A percentile compares a stretch with the other conserved stretches of the same genome.
phyloP scores from a whole-genome alignment of 192 early-diverging fungal genomes.

The Coemansia umbellata region DNA sequence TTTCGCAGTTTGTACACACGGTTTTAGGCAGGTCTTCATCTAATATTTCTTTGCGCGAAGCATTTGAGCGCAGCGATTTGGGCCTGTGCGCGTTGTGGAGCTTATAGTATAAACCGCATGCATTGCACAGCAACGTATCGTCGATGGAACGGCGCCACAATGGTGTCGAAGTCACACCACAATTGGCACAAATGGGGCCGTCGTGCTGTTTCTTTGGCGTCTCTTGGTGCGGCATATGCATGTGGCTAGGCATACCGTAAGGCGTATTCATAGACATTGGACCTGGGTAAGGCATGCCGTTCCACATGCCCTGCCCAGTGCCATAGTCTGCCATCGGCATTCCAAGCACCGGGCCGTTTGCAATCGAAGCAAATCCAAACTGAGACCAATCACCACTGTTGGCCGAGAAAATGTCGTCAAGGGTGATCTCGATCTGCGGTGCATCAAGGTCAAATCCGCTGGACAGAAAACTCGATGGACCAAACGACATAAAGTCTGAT shows the following conservation, averaged over 20 bases:
- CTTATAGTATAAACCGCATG: conserved; percentile 95
- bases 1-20: conserved; percentile 76
- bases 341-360: conserved; percentile 22
- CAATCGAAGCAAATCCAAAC: conserved; percentile 40
- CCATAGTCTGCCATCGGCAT: conserved; percentile 40
- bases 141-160: conserved; percentile 88
- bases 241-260: conserved; percentile 16
- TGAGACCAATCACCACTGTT: conserved; percentile 44
- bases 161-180: conserved; percentile 80
- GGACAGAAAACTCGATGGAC: conserved; percentile 48
- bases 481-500: conserved; percentile 53
- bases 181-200: conserved; percentile 63
- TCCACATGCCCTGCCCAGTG: conserved; percentile 34
- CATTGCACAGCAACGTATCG: conserved; percentile 91
- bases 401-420: conserved; percentile 51
- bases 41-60: conserved; percentile 54
- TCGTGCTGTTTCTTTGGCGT: conserved; percentile 30
- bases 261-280: conserved; percentile 26
- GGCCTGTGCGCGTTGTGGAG: conserved; percentile 86
- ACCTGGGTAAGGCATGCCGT: conserved; percentile 29
- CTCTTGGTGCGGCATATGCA: conserved; percentile 9
- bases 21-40: conserved; percentile 42
- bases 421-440: conserved; percentile 53
- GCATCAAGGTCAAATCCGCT: conserved; percentile 49
- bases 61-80: conserved; percentile 74